Percentiles rank a stretch among this genome's conserved stretches.
Conservation (phyloP, 2,329 filamentous ascomycete genomes). For the Hawksworthiomyces lignivorus region DNA sequence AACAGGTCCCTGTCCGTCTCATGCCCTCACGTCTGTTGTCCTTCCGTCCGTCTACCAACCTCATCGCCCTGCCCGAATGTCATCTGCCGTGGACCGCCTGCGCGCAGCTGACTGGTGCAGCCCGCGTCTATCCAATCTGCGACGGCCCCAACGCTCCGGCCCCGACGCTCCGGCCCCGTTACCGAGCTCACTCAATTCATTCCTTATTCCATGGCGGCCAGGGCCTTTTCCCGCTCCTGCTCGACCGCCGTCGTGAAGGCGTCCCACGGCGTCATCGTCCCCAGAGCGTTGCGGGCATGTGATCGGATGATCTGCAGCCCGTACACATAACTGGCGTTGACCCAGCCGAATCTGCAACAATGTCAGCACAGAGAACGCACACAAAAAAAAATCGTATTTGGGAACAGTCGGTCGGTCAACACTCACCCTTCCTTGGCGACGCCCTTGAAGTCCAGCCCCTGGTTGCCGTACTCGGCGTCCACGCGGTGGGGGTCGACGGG, state of each 20-base stretch:
- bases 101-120: too few relatives aligned
- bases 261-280: constrained; percentile 79
- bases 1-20: not conserved
- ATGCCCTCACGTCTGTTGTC: too few relatives aligned
- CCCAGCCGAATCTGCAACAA: constrained; percentile 79
- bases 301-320: constrained; percentile 82
- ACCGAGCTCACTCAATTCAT: too few relatives aligned
- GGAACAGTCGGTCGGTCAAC: too few relatives aligned
- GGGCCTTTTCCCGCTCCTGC: constrained; percentile 44
- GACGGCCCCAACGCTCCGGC: too few relatives aligned
- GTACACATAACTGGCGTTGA: constrained; percentile 96
- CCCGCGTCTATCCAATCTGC: too few relatives aligned
- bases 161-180: too few relatives aligned
- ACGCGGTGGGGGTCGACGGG: constrained; percentile 87
- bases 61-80: too few relatives aligned
- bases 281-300: constrained; percentile 82
- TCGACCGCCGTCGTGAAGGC: constrained; percentile 66
- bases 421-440: constrained; percentile 92
- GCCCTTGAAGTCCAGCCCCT: constrained; percentile 90
- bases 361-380: constrained; percentile 20
- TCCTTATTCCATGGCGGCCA: constrained; percentile 37
- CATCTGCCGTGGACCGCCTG: too few relatives aligned
- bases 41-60: too few relatives aligned
- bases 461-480: constrained; percentile 95
- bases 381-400: not conserved